Base-by-base conservation (phyloP, 768 basidiomycete genomes). In the Termitomyces sp. region DNA sequence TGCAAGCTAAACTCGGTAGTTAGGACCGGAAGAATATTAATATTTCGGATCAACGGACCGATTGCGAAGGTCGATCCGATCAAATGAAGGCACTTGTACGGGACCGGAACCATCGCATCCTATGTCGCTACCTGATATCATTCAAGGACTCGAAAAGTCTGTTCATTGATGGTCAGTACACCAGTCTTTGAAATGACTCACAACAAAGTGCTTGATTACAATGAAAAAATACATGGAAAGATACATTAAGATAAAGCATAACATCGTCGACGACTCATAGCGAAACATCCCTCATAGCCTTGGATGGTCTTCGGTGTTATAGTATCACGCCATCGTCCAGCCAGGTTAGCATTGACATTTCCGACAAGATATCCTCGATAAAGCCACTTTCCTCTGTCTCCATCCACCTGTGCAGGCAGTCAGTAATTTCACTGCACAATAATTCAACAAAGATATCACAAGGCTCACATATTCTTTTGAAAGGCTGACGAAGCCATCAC, bases 281-380 rank as follows among this genome's bases (percentile, higher is more conserved):
- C 80, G 69, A 90, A 93, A 69, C 87, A 90, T 3, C 93, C 94
- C 74, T 96, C 94, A 67, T 96, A 94, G 6, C 93, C 93, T 30
- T 77, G 72, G 31, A 80, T 74, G 33, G 81, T 72, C 11, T 79
- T 70, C 0, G 85, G 83, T 51, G 85, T 93, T 47, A 91, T 70
- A 3, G 89, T 89, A 66, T 96, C 94, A 61, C 93, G 78, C 93
- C 93, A 96, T 48, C 93, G 78, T 36, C 94, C 93, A 18, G 89
- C 85, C 37, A 93, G 70, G 66, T 86, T 85, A 11, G 89, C 88
- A 60, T 88, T 77, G 18, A 73, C 70, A 58, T 84, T 81, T 7
- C 89, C 90, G 39, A 92, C 81, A 52, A 93, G 76, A 70, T 91
- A 93, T 12, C 91, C 91, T 50, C 92, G 81, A 70, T 95, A 95